Conservation (phyloP, 2,329 filamentous ascomycete genomes). For the Mycogone perniciosa region DNA sequence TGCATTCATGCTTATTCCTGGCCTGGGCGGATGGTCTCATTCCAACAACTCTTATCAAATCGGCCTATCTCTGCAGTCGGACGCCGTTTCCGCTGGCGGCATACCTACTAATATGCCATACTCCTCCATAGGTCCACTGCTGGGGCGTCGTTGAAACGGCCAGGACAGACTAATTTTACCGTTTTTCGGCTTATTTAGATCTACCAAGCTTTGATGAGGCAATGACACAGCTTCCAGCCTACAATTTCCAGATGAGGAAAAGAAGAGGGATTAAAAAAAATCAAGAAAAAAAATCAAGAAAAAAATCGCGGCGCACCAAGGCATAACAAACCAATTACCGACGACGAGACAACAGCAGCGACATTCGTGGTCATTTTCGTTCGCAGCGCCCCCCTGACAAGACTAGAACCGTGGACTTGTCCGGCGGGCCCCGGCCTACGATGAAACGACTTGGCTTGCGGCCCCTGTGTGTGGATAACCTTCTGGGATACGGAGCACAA, state of each 20-base stretch:
- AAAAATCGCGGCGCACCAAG: constrained; percentile 3
- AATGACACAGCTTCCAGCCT: too few species aligned
- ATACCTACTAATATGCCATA: not conserved
- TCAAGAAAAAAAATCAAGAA: constrained; percentile 3
- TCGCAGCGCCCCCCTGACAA: constrained; percentile 7
- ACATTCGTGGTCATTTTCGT: constrained; percentile 8
- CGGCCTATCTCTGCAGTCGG: too few species aligned
- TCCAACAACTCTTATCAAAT: not conserved
- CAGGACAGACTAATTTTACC: constrained; percentile 8
- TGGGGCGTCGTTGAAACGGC: constrained; percentile 18
- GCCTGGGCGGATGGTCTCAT: not conserved
- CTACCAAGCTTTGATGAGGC: too few species aligned
- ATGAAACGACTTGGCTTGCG: constrained; percentile 10
- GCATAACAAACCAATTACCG: constrained; percentile 12
- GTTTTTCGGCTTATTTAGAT: too few species aligned
- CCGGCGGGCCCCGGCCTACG: constrained; percentile 10
- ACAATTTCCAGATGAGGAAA: too few species aligned
- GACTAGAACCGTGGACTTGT: constrained; percentile 9
- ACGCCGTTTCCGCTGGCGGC: not conserved
- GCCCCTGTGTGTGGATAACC: not conserved
- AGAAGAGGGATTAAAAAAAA: not conserved
- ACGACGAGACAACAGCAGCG: not conserved
- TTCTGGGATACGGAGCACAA: not conserved
- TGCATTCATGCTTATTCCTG: constrained; percentile 7
- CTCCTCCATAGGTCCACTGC: constrained; percentile 13